Base-by-base conservation (phyloP, 208 protist species). In the Kentomonas sorsogonicus region DNA sequence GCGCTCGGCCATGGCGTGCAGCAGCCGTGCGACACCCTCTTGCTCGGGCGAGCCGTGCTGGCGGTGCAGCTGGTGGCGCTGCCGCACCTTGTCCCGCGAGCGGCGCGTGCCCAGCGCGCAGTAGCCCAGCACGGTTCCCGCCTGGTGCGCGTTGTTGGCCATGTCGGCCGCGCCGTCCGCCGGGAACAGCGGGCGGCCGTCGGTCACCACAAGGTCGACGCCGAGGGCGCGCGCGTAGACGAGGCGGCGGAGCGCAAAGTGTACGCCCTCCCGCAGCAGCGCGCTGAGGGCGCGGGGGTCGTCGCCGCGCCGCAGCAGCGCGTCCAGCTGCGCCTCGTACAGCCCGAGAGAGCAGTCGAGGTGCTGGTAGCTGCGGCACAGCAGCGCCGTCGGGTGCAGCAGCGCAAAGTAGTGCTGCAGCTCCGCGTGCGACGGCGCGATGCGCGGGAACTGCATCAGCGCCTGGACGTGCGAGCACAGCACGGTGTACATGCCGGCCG, bases 161-260 rank as follows among this genome's bases (percentile, higher is more conserved):
- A 82, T 52, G 9, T 77, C 68, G 38, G 62, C 51, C 56, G 76
- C 50, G n/a, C n/a, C n/a, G n/a, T n/a, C n/a, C n/a, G 50, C 33
- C 20, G 57, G 53, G 54, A 83, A 81, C 22, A 81, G 69, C 30
- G 88, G 77, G 39, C 53, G 60, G 11, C 77, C 82, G 40, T 88
- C 81, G 9, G 73, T 86, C 10, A 87, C 87, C 10, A 45, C 18
- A 46, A 95, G 56, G 25, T 65, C 56, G 20, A 89, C 29, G 52
- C 83, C 78, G 54, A 95, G 64, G 25, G 80, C 83, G n/a, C 80
- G 68, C 11, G 88, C 79, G 60, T 95, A 95, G 39, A 89, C 51
- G 6, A 95, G 67, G 13, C 88, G 82, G 13, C 88, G 79, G 29
- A 95, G 38, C 0, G 83, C 80, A 10, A 82, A 84, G 68, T 83